phyloP scores from a whole-genome alignment of 2,329 filamentous ascomycete species.

The Didymella glomerata region DNA sequence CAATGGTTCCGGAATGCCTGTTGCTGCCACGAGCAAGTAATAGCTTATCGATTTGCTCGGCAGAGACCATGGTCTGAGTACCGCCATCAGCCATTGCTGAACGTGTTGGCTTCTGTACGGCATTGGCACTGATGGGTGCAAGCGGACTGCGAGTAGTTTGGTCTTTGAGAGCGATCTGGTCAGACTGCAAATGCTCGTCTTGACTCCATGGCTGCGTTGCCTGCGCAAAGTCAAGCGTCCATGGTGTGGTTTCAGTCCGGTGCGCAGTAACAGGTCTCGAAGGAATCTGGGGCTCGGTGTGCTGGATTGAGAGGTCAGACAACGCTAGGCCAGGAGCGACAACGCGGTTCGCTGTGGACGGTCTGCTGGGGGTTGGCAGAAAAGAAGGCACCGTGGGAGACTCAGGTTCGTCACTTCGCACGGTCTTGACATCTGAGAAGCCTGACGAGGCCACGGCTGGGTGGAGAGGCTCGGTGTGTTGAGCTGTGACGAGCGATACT shows the following conservation, averaged over 20 bases:
- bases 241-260: conserved; percentile 23
- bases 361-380: conserved; percentile 44
- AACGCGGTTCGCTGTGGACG: conserved; percentile 41
- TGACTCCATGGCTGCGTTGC: conserved; percentile 59
- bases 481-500: conserved; percentile 35
- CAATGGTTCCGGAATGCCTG: conserved; percentile 38
- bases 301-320: conserved; percentile 40
- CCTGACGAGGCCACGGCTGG: conserved; percentile 11
- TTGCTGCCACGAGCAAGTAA: conserved; percentile 63
- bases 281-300: conserved; percentile 40
- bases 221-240: conserved; percentile 53
- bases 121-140: conserved; percentile 36
- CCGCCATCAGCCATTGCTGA: conserved; percentile 69
- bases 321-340: conserved; percentile 29
- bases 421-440: conserved; percentile 40
- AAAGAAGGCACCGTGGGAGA: conserved; percentile 46
- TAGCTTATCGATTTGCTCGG: conserved; percentile 80
- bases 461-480: conserved; percentile 44
- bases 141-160: conserved; percentile 37
- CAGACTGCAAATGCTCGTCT: conserved; percentile 20
- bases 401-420: conserved; percentile 47
- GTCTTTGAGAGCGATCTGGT: conserved; percentile 12
- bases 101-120: conserved; percentile 38
- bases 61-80: conserved; percentile 85
- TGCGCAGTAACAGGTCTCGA: conserved; percentile 46